Percentiles rank a stretch among this genome's conserved stretches.
These are phyloP conservation scores for Obba rivulosa DNA, from an alignment of 768 basidiomycete species.

Conservation along the genomic window DNA sequence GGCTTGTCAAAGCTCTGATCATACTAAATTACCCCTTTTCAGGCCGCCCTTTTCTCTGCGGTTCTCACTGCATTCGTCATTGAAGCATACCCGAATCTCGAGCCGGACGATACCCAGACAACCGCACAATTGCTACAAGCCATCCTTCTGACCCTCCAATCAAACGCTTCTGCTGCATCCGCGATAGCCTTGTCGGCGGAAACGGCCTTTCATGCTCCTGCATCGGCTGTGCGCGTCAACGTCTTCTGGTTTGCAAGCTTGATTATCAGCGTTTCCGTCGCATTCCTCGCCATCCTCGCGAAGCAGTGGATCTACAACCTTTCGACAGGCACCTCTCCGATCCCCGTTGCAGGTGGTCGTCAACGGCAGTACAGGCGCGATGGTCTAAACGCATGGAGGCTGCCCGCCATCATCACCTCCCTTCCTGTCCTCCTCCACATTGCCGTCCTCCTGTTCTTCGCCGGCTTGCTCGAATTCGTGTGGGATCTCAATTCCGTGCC, in stretches of 20 bases:
- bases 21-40: not conserved
- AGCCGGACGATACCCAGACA: conserved; percentile 13
- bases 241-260: conserved; percentile 35
- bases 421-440: conserved; percentile 44
- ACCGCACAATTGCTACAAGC: conserved; percentile 7
- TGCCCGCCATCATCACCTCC: conserved; percentile 33
- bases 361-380: conserved; percentile 36
- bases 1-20: not conserved
- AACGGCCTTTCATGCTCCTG: conserved; percentile 13
- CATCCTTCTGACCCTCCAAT: not conserved
- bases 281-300: conserved; percentile 39
- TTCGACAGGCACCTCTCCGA: conserved; percentile 17
- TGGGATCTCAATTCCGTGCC: conserved; percentile 17
- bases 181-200: not conserved
- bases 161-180: not conserved
- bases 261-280: conserved; percentile 35
- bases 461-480: conserved; percentile 41
- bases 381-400: conserved; percentile 33
- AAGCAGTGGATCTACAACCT: conserved; percentile 38
- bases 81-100: conserved; percentile 17
- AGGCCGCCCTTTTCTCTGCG: not conserved
- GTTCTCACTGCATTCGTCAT: conserved; percentile 8
- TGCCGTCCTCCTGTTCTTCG: conserved; percentile 47
- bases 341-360: conserved; percentile 31
- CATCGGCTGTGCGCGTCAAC: conserved; percentile 33